These are phyloP conservation scores for Vitis hybrid DNA, from an alignment of 177 flowering plant genomes.

Conservation along the genomic window DNA sequence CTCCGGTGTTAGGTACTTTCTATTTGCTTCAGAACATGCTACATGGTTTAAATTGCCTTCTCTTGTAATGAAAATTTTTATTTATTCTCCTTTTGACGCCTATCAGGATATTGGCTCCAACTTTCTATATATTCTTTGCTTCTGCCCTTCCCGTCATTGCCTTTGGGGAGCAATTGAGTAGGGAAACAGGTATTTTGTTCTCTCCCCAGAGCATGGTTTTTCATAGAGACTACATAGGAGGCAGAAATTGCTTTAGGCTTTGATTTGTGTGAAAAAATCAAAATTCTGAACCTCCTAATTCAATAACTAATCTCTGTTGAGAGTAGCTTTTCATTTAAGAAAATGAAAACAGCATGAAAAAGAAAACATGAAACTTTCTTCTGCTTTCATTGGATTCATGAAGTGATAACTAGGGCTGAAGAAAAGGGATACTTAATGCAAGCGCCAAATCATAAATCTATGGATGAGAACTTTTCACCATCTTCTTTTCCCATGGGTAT, in stretches of 20 bases:
- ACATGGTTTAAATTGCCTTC: background rate
- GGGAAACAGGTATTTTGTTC: slow-evolving; percentile 60
- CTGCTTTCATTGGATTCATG: background rate
- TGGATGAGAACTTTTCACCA: too few relatives aligned
- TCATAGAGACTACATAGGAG: too few relatives aligned
- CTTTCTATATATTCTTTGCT: slow-evolving; percentile 72
- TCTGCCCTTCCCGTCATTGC: slow-evolving; percentile 93
- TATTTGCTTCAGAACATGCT: background rate
- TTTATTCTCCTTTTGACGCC: background rate
- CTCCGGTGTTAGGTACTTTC: slow-evolving; percentile 49
- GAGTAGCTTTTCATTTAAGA: too few relatives aligned
- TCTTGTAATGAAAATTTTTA: background rate
- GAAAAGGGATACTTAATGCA: too few relatives aligned
- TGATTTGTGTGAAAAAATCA: too few relatives aligned
- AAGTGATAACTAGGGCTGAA: too few relatives aligned
- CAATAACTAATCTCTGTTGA: too few relatives aligned
- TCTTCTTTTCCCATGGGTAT: background rate
- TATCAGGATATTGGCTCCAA: slow-evolving; percentile 77
- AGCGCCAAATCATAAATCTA: too few relatives aligned
- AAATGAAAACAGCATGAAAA: too few relatives aligned
- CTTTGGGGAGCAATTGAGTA: slow-evolving; percentile 74
- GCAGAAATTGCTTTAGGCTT: too few relatives aligned
- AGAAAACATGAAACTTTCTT: too few relatives aligned
- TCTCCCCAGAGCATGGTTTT: background rate
- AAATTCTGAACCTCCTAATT: too few relatives aligned